These are phyloP conservation scores for Dispira simplex DNA, from an alignment of 192 early-diverging fungal species.

Conservation along the genomic window DNA sequence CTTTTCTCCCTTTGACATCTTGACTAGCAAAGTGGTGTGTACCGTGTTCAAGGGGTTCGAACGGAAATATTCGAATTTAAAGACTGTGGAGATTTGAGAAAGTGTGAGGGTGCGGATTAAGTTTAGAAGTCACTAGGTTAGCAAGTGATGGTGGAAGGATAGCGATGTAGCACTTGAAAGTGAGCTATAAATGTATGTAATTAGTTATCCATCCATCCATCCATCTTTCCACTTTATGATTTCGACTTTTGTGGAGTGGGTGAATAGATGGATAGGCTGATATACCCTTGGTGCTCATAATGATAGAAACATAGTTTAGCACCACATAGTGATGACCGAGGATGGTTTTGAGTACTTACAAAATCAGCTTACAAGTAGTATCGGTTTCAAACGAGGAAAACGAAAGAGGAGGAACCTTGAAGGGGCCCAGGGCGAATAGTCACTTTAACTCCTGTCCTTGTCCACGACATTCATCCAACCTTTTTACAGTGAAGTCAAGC, in stretches of 20 bases:
- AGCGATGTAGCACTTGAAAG: not conserved
- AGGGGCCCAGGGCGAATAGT: too few relatives aligned
- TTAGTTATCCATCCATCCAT: not conserved
- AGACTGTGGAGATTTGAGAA: slow-evolving; percentile 8
- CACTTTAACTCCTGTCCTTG: too few relatives aligned
- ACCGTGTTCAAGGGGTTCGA: slow-evolving; percentile 46
- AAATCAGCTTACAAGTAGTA: too few relatives aligned
- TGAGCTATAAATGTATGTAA: not conserved
- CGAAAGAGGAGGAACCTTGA: too few relatives aligned
- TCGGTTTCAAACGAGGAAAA: too few relatives aligned
- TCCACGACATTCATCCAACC: too few relatives aligned
- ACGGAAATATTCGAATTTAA: slow-evolving; percentile 15
- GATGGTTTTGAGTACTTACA: too few relatives aligned
- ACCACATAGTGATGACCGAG: too few relatives aligned
- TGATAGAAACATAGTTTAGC: too few relatives aligned
- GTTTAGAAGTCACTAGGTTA: not conserved
- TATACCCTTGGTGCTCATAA: too few relatives aligned
- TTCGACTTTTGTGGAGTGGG: too few relatives aligned
- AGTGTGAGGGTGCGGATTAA: not conserved
- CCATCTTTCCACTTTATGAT: not conserved
- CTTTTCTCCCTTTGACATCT: slow-evolving; percentile 99
- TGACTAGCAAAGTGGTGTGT: slow-evolving; percentile 17
- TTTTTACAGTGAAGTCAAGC: too few relatives aligned
- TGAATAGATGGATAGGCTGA: not conserved
- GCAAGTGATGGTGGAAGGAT: not conserved